Percentiles rank a stretch among this genome's conserved stretches.
phyloP scores from a whole-genome alignment of 805 yeast species.

The Torulaspora maleeae region DNA sequence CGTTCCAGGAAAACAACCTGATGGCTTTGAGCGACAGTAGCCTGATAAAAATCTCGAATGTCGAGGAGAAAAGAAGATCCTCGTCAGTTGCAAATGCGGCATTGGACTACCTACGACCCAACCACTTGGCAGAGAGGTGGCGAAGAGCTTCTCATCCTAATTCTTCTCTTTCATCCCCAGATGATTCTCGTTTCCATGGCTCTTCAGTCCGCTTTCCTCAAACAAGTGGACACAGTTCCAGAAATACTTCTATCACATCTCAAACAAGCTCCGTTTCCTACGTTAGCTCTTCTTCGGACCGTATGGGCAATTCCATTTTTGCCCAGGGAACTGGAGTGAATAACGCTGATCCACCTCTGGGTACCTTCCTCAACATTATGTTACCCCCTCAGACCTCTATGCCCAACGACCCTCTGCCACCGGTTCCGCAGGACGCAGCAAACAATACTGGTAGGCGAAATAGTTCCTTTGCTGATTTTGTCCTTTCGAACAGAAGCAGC shows the following conservation, averaged over 20 bases:
- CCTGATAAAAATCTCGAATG: conserved; percentile 9
- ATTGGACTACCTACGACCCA: conserved; percentile 12
- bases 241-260: conserved; percentile 38
- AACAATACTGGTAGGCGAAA: conserved; percentile 9
- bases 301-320: conserved; percentile 30
- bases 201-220: conserved; percentile 7
- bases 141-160: conserved; percentile 30
- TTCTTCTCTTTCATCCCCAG: conserved; percentile 6
- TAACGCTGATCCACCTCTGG: conserved; percentile 24
- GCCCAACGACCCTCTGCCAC: conserved; percentile 50
- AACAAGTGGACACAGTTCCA: conserved; percentile 14
- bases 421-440: conserved; percentile 18
- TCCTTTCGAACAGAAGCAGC: conserved; percentile 20
- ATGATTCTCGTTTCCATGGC: conserved; percentile 5
- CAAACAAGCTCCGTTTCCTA: conserved; percentile 30
- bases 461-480: conserved; percentile 15
- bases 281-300: conserved; percentile 33
- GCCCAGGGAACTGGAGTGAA: conserved; percentile 27
- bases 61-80: conserved; percentile 21
- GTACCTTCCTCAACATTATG: conserved; percentile 26
- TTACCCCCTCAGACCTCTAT: conserved; percentile 55
- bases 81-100: conserved; percentile 18
- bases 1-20: conserved; percentile 52
- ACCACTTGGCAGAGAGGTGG: conserved; percentile 5
- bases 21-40: conserved; percentile 15